These are phyloP conservation scores for Zygotorulaspora florentina DNA, from an alignment of 805 yeast genomes.

Conservation along the genomic window DNA sequence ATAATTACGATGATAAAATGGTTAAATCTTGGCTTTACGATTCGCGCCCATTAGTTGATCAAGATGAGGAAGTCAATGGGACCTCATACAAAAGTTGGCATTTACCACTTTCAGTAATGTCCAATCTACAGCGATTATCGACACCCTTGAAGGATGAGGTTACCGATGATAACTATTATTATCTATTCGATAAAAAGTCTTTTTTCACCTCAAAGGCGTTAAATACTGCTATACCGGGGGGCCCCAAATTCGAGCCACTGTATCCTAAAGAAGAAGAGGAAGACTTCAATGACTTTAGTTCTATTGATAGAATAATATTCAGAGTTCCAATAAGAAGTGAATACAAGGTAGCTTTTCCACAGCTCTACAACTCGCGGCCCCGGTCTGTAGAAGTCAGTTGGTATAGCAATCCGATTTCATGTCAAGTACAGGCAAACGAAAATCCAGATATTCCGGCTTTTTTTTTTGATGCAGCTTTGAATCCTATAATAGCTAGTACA, in stretches of 20 bases:
- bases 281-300: constrained; percentile 86
- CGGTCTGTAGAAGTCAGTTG: constrained; percentile 56
- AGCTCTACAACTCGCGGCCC: constrained; percentile 73
- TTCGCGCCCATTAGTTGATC: constrained; percentile 63
- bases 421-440: constrained; percentile 42
- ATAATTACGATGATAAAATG: constrained; percentile 54
- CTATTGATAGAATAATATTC: constrained; percentile 81
- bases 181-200: constrained; percentile 72
- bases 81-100: constrained; percentile 74
- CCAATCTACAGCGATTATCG: constrained; percentile 61
- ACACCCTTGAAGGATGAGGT: constrained; percentile 65
- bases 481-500: constrained; percentile 45
- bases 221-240: constrained; percentile 86
- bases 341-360: constrained; percentile 82
- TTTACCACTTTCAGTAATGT: constrained; percentile 56
- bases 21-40: constrained; percentile 80
- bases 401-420: constrained; percentile 62
- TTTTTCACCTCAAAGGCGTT: constrained; percentile 89
- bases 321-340: constrained; percentile 76
- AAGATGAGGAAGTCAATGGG: constrained; percentile 56
- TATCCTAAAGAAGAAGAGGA: constrained; percentile 64
- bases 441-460: constrained; percentile 55
- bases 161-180: constrained; percentile 54
- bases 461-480: constrained; percentile 47
- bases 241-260: constrained; percentile 91